Evolutionary conservation across 176 grass and related monocot genomes (phyloP).

Genomic region (Miscanthus lutarioriparius): DNA sequence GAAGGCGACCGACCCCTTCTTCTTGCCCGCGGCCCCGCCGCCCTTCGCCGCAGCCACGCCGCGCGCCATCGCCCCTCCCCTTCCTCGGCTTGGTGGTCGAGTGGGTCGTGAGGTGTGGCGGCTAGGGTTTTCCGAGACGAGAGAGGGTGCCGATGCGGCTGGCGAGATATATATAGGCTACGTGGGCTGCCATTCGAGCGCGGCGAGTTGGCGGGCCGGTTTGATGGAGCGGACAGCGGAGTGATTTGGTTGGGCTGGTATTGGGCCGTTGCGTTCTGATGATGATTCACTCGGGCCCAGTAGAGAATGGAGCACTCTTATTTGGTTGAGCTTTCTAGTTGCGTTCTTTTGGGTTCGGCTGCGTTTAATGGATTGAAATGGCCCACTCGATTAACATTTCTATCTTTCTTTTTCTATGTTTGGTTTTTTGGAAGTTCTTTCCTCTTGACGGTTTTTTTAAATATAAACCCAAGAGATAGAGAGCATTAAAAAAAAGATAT

Average conservation of each 20-base stretch:
- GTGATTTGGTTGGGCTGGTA: background rate
- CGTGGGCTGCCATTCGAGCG: conserved; percentile 39
- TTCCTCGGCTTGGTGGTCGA: conserved; percentile 17
- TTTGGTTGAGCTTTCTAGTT: background rate
- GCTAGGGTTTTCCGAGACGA: conserved; percentile 48
- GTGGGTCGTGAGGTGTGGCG: conserved; percentile 17
- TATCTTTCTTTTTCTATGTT: background rate
- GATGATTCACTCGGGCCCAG: background rate
- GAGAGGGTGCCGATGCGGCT: background rate
- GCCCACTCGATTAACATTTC: background rate
- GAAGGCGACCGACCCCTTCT: conserved; percentile 77
- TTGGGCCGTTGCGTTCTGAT: background rate
- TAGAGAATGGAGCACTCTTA: background rate
- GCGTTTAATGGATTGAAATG: background rate
- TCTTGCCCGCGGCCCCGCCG: conserved; percentile 53
- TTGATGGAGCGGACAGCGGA: background rate
- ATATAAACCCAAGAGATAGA: too few relatives aligned
- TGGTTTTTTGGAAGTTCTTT: background rate
- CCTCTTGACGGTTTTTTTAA: background rate
- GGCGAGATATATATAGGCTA: conserved; percentile 42
- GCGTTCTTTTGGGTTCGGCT: background rate
- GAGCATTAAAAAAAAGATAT: too few relatives aligned
- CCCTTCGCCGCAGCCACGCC: conserved; percentile 40
- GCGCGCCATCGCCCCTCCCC: conserved; percentile 45
- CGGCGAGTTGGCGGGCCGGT: background rate